A percentile compares a stretch with the other conserved stretches of the same genome.
phyloP scores from a whole-genome alignment of 148 eudicot genomes.

The Persicaria maculosa region DNA sequence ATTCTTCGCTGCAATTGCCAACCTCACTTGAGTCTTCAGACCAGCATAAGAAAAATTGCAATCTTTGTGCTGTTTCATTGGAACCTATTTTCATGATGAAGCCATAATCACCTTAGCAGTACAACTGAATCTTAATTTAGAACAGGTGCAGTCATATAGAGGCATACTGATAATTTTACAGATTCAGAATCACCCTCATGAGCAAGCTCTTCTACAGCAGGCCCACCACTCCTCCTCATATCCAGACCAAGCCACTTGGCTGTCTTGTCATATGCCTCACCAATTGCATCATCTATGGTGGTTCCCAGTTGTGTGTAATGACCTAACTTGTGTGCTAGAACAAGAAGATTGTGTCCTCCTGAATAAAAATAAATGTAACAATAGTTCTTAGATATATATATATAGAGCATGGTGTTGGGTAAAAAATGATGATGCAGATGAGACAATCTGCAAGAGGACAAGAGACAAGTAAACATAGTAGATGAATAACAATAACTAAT shows the following conservation, averaged over 20 bases:
- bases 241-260: conserved; percentile 99
- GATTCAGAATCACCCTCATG: conserved; percentile 72
- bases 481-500: not conserved
- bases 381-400: not conserved
- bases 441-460: not conserved
- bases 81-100: conserved; percentile 41
- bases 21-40: conserved; percentile 93
- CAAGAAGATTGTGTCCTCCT: conserved; percentile 96
- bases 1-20: conserved; percentile 72
- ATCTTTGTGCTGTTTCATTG: conserved; percentile 96
- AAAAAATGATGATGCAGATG: not conserved
- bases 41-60: conserved; percentile 99
- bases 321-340: conserved; percentile 87
- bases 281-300: conserved; percentile 93
- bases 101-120: not conserved
- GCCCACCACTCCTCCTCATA: conserved; percentile 90
- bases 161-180: conserved; percentile 53
- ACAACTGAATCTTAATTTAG: not conserved
- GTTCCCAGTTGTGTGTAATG: conserved; percentile 93
- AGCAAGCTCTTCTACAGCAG: conserved; percentile 95
- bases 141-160: not conserved
- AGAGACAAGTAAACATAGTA: not conserved
- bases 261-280: conserved; percentile 97
- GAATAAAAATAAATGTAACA: conserved; percentile 15
- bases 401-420: not conserved